Conservation (phyloP, 192 early-diverging fungal species). For the Glomus cerebriforme region DNA sequence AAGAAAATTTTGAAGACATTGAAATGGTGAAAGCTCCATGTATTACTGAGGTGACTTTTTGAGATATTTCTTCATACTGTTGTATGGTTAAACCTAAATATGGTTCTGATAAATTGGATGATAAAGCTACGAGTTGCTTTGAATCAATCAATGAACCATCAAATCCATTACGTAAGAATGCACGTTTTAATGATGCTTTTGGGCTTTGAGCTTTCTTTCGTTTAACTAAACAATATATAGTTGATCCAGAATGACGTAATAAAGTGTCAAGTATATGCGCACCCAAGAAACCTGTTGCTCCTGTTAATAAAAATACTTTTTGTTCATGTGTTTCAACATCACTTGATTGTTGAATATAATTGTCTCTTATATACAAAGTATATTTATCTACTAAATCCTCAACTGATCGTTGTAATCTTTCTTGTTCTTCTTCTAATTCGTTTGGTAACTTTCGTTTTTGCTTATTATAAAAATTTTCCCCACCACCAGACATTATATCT, state of each 20-base stretch:
- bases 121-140: neutral
- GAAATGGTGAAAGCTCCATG: neutral
- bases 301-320: slow-evolving; percentile 2
- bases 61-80: neutral
- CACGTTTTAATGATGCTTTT: slow-evolving; percentile 12
- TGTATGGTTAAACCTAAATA: neutral
- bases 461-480: neutral
- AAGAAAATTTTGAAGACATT: too few relatives aligned
- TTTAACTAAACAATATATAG: slow-evolving; percentile 14
- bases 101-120: slow-evolving; percentile 1
- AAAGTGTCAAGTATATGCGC: neutral
- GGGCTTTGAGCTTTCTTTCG: neutral
- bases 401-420: neutral
- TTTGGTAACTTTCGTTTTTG: neutral
- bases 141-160: slow-evolving; percentile 13
- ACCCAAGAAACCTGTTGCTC: slow-evolving; percentile 9
- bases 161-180: neutral
- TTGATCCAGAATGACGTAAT: neutral
- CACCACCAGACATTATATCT: neutral
- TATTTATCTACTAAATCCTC: slow-evolving; percentile 18
- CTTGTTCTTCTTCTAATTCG: neutral
- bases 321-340: neutral
- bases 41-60: slow-evolving; percentile 6
- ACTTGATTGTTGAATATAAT: neutral
- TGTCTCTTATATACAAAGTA: neutral